Percentiles rank a stretch among this genome's conserved stretches.
These are phyloP conservation scores for Heracleum sosnowskyi DNA, from an alignment of 129 eudicot genomes.

Conservation along the genomic window DNA sequence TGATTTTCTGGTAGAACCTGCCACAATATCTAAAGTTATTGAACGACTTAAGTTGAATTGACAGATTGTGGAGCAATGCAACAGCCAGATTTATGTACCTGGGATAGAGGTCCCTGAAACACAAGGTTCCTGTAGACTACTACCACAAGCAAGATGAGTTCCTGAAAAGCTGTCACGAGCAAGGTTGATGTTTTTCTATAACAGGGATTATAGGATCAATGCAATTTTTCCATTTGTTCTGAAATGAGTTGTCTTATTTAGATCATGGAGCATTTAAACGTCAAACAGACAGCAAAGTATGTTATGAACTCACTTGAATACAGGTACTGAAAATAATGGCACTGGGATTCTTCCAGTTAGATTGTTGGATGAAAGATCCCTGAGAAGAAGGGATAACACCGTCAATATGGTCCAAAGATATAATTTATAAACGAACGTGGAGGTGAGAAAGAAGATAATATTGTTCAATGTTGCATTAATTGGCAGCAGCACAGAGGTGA, in stretches of 20 bases:
- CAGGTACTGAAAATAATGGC: conserved; percentile 37
- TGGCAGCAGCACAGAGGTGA: conserved; percentile 6
- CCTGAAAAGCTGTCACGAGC: conserved; percentile 62
- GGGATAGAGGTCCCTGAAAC: conserved; percentile 48
- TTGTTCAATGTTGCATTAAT: not conserved
- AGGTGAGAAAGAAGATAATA: conserved; percentile 14
- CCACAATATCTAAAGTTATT: not conserved
- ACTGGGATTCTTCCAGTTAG: conserved; percentile 61
- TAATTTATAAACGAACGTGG: not conserved
- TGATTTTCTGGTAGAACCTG: conserved; percentile 51
- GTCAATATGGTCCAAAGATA: not conserved
- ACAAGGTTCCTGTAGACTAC: conserved; percentile 61
- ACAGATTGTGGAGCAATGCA: not conserved
- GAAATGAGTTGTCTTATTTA: not conserved
- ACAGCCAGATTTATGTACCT: conserved; percentile 32
- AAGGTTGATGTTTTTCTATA: conserved; percentile 5
- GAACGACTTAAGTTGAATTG: not conserved
- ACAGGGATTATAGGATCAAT: not conserved
- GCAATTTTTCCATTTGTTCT: not conserved
- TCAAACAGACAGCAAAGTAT: conserved; percentile 1
- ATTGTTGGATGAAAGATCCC: conserved; percentile 80
- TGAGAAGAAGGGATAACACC: conserved; percentile 15
- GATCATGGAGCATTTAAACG: not conserved
- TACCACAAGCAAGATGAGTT: conserved; percentile 70
- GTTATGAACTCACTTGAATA: conserved; percentile 52